Percentiles rank a stretch among this genome's conserved stretches.
phyloP scores from a whole-genome alignment of 345 rosid genomes.

The Murraya paniculata region DNA sequence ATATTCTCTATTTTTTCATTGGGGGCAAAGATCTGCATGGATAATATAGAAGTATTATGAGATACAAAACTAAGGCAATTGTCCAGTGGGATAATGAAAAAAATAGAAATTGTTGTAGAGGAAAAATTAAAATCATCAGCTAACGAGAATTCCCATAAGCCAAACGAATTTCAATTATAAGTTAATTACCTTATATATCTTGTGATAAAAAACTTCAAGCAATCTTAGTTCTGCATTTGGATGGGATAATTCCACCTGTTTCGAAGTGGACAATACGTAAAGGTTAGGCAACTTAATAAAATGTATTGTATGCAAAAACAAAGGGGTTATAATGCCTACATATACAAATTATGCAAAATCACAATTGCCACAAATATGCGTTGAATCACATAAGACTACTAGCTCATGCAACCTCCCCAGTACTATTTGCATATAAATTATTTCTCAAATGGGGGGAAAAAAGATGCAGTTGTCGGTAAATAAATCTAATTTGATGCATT shows the following conservation, averaged over 20 bases:
- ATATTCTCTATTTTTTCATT: constrained; percentile 92
- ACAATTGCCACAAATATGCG: background rate
- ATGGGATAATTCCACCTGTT: constrained; percentile 91
- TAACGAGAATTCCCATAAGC: background rate
- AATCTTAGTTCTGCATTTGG: constrained; percentile 89
- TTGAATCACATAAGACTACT: background rate
- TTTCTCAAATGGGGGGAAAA: background rate
- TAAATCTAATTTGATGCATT: background rate
- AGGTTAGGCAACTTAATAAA: background rate
- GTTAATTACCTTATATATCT: constrained; percentile 77
- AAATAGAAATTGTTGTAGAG: background rate
- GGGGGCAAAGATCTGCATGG: constrained; percentile 73
- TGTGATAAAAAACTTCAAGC: constrained; percentile 92
- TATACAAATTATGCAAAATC: background rate
- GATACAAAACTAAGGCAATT: background rate
- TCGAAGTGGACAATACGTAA: constrained; percentile 11
- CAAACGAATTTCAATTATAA: background rate
- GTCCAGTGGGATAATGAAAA: background rate
- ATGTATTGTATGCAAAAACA: background rate
- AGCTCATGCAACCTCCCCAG: background rate
- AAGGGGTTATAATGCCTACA: background rate
- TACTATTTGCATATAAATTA: background rate
- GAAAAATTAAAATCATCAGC: background rate
- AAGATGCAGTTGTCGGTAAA: background rate
- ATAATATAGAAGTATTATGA: constrained; percentile 2